phyloP scores from a whole-genome alignment of 2,329 filamentous ascomycete species.

The Ascochyta lentis region DNA sequence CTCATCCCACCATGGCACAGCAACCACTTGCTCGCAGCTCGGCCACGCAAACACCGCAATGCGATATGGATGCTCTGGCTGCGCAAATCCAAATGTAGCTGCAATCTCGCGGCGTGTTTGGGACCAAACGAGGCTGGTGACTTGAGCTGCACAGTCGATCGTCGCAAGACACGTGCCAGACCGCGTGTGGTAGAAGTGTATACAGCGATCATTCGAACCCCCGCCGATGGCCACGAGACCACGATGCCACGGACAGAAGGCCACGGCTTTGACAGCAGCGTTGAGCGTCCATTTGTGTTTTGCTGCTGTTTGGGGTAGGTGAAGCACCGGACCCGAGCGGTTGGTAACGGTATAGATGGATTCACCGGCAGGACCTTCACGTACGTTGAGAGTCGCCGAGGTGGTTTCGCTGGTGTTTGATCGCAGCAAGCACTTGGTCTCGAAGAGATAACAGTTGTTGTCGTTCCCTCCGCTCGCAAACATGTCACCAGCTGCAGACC shows the following conservation, averaged over 20 bases:
- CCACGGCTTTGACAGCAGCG: slow-evolving; percentile 94
- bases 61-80: slow-evolving; percentile 86
- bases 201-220: slow-evolving; percentile 91
- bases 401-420: slow-evolving; percentile 14
- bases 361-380: slow-evolving; percentile 37
- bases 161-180: slow-evolving; percentile 86
- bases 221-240: slow-evolving; percentile 89
- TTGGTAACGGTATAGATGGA: slow-evolving; percentile 44
- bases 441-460: slow-evolving; percentile 84
- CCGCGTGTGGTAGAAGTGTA: slow-evolving; percentile 90
- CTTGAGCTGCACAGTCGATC: slow-evolving; percentile 90
- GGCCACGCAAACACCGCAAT: slow-evolving; percentile 97
- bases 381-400: slow-evolving; percentile 30
- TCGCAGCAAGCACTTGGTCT: slow-evolving; percentile 66
- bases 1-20: slow-evolving; percentile 82
- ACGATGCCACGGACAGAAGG: slow-evolving; percentile 93
- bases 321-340: slow-evolving; percentile 46
- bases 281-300: slow-evolving; percentile 78
- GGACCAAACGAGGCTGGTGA: slow-evolving; percentile 92
- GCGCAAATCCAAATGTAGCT: slow-evolving; percentile 91
- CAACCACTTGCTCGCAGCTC: slow-evolving; percentile 82
- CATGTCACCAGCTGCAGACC: slow-evolving; percentile 75
- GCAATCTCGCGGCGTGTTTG: slow-evolving; percentile 84
- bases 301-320: slow-evolving; percentile 63
- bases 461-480: slow-evolving; percentile 94